Conservation (phyloP, 768 basidiomycete genomes). For the Mycena metata region DNA sequence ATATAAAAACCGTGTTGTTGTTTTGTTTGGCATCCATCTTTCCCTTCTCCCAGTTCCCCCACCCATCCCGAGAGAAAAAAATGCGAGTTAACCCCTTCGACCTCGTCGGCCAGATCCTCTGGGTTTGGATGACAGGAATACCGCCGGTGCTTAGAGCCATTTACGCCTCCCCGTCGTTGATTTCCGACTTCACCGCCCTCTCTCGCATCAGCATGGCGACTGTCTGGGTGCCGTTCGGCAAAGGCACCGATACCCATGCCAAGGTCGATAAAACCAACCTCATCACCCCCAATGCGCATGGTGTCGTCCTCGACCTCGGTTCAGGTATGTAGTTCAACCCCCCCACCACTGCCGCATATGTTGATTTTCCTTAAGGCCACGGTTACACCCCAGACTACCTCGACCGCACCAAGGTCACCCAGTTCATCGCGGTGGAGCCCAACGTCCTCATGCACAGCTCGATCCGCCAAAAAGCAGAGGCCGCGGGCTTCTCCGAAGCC, state of each 20-base stretch:
- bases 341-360: not conserved
- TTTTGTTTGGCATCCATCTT: not conserved
- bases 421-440: constrained; percentile 81
- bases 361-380: constrained; percentile 56
- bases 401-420: constrained; percentile 64
- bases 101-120: constrained; percentile 45
- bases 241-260: constrained; percentile 57
- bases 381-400: constrained; percentile 77
- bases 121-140: constrained; percentile 60
- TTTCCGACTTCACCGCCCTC: constrained; percentile 59
- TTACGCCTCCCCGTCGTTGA: constrained; percentile 53
- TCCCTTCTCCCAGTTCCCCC: constrained; percentile 1
- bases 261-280: constrained; percentile 58
- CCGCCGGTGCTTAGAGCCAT: constrained; percentile 48
- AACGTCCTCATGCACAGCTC: constrained; percentile 72
- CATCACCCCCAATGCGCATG: constrained; percentile 67
- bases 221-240: constrained; percentile 67
- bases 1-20: constrained; percentile 4
- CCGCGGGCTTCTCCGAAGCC: constrained; percentile 67
- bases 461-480: constrained; percentile 63
- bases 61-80: too few relatives aligned
- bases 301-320: constrained; percentile 78
- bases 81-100: constrained; percentile 23
- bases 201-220: constrained; percentile 69
- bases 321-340: constrained; percentile 59